Evolutionary conservation across 1,284 basidiomycete species (phyloP).

Genomic region (Sporisorium scitamineum): DNA sequence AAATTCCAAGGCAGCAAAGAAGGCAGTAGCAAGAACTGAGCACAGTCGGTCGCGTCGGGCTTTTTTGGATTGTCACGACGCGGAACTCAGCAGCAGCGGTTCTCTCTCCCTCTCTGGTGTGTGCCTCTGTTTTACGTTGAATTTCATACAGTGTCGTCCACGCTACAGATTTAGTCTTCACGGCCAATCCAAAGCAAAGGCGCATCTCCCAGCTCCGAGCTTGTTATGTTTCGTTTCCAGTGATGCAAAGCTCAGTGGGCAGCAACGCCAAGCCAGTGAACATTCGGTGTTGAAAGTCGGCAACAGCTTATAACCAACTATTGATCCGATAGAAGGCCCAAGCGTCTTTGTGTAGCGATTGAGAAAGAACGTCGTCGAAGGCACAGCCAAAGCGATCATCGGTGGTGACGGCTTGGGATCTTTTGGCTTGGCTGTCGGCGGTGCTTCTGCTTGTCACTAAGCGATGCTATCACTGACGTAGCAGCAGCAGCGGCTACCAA

Average conservation of each 20-base stretch:
- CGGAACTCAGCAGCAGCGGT: neutral
- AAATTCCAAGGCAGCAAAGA: conserved; percentile 2
- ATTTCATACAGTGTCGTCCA: too few species aligned
- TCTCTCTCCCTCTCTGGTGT: neutral
- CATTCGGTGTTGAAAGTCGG: neutral
- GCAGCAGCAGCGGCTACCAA: conserved; percentile 1
- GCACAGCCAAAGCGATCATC: neutral
- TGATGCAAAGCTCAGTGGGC: too few species aligned
- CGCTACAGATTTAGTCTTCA: too few species aligned
- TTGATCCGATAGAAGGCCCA: too few species aligned
- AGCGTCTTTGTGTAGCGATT: neutral
- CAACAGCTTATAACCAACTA: neutral
- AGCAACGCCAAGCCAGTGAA: neutral
- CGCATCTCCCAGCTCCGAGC: too few species aligned
- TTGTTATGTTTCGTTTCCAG: too few species aligned
- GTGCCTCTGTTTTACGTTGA: too few species aligned
- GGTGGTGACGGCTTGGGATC: too few species aligned
- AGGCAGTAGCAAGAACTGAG: neutral
- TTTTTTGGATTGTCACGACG: neutral
- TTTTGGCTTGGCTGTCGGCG: too few species aligned
- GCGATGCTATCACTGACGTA: neutral
- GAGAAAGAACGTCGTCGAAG: neutral
- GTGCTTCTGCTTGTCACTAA: too few species aligned
- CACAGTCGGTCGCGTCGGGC: conserved; percentile 6
- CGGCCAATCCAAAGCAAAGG: too few species aligned